phyloP scores from a whole-genome alignment of 2,329 filamentous ascomycete genomes.

The Aaosphaeria arxii region DNA sequence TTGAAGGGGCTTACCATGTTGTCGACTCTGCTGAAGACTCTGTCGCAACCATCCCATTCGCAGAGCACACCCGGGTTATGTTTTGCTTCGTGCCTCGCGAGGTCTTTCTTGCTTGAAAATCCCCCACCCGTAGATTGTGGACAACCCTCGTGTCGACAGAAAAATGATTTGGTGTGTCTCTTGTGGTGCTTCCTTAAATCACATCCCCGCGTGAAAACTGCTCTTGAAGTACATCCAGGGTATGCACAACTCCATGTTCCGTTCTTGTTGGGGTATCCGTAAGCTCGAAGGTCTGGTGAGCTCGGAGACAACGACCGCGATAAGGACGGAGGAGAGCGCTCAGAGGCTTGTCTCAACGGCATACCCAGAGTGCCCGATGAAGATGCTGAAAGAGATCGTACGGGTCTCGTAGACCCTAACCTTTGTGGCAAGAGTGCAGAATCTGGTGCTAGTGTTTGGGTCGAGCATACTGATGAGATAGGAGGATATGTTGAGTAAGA shows the following conservation, averaged over 20 bases:
- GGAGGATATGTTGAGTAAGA: constrained; percentile 34
- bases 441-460: constrained; percentile 21
- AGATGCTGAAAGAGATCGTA: constrained; percentile 34
- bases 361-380: constrained; percentile 21
- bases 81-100: constrained; percentile 60
- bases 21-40: constrained; percentile 60
- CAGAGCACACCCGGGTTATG: constrained; percentile 61
- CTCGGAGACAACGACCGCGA: constrained; percentile 40
- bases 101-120: constrained; percentile 63
- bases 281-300: constrained; percentile 38
- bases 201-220: constrained; percentile 57
- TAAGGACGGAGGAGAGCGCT: constrained; percentile 27
- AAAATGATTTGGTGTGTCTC: constrained; percentile 59
- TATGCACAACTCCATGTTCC: constrained; percentile 58
- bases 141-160: constrained; percentile 58
- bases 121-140: constrained; percentile 56
- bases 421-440: constrained; percentile 20
- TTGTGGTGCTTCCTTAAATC: constrained; percentile 63
- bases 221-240: constrained; percentile 58
- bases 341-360: constrained; percentile 19
- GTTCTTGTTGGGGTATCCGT: constrained; percentile 44
- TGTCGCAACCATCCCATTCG: constrained; percentile 56
- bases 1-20: constrained; percentile 51
- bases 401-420: constrained; percentile 18
- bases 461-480: constrained; percentile 22